Evolutionary conservation across 2,329 filamentous ascomycete genomes (phyloP).

Genomic region (Pleochaeta shiraiana): DNA sequence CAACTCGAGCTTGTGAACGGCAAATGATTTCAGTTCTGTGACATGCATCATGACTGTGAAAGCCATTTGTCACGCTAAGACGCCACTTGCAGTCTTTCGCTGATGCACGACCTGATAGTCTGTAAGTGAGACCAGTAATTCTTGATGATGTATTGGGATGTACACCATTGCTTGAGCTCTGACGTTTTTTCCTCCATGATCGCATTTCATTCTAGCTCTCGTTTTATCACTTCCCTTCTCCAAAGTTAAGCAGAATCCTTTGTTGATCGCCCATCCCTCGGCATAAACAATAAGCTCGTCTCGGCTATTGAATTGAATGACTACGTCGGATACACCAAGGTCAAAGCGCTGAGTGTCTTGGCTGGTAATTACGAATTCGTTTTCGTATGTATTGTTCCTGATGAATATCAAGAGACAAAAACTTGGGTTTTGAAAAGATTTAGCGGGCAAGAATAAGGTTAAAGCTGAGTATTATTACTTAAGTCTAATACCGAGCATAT

Average conservation of each 20-base stretch:
- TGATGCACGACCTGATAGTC: too few relatives aligned
- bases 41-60: background rate
- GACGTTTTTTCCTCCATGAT: background rate
- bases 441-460: too few relatives aligned
- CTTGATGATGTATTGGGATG: background rate
- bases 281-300: background rate
- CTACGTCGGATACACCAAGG: background rate
- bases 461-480: too few relatives aligned
- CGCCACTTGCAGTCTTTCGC: too few relatives aligned
- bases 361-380: too few relatives aligned
- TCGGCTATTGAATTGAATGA: background rate
- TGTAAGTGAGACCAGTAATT: too few relatives aligned
- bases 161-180: background rate
- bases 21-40: background rate
- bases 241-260: background rate
- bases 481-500: too few relatives aligned
- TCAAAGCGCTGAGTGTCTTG: too few relatives aligned
- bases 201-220: background rate
- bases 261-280: background rate
- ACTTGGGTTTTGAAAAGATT: too few relatives aligned
- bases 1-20: background rate
- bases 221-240: background rate
- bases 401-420: too few relatives aligned
- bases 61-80: too few relatives aligned
- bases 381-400: too few relatives aligned